Conservation (phyloP, 306 rosid species). For the Cercis canadensis region DNA sequence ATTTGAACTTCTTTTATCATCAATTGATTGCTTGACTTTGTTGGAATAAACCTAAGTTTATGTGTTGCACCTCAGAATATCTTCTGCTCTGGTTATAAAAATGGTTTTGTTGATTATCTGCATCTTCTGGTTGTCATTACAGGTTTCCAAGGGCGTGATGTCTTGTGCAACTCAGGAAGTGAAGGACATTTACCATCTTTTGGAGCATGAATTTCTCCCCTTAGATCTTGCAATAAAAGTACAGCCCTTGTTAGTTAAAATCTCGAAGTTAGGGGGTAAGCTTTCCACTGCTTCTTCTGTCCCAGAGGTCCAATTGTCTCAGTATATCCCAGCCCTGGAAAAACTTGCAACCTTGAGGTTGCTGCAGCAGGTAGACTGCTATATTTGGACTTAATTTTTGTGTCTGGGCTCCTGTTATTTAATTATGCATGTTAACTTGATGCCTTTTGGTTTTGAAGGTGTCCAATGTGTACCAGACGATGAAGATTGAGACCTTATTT, state of each 20-base stretch:
- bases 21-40: no score
- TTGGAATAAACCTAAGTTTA: no score
- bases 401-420: not conserved
- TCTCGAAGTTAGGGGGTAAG: constrained; percentile 84
- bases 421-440: constrained; percentile 1
- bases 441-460: constrained; percentile 55
- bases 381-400: constrained; percentile 4
- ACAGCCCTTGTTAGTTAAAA: constrained; percentile 72
- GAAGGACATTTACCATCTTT: constrained; percentile 82
- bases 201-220: constrained; percentile 88
- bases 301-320: constrained; percentile 87
- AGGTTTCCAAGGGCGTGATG: constrained; percentile 91
- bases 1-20: no score
- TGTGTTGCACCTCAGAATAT: no score
- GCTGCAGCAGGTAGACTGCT: constrained; percentile 80
- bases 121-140: constrained; percentile 6
- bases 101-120: no score
- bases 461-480: constrained; percentile 80
- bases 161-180: constrained; percentile 95
- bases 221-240: constrained; percentile 83
- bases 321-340: constrained; percentile 76
- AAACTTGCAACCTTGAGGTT: constrained; percentile 89
- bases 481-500: constrained; percentile 82
- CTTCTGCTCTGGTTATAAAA: no score
- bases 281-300: constrained; percentile 90